Conservation (phyloP, 2,329 filamentous ascomycete genomes). For the Daldinia eschscholtzii region DNA sequence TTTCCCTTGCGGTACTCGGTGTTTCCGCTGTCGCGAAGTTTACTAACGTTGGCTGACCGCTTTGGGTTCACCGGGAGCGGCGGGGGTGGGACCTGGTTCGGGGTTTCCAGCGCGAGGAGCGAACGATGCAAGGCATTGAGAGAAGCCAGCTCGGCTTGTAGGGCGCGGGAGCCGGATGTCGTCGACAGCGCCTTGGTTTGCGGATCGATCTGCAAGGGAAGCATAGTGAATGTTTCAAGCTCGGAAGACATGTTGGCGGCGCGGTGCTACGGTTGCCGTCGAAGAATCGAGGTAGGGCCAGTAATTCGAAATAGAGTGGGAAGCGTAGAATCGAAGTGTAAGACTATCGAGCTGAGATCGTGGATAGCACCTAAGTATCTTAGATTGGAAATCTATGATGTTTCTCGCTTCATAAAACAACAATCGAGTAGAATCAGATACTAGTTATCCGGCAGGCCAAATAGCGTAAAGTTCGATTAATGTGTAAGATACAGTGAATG, state of each 20-base stretch:
- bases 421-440: no score
- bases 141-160: conserved; percentile 74
- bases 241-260: conserved; percentile 46
- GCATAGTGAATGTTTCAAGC: conserved; percentile 74
- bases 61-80: conserved; percentile 94
- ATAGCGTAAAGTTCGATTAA: no score
- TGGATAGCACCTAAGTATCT: background rate
- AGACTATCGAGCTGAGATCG: background rate
- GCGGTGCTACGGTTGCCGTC: background rate
- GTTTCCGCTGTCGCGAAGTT: conserved; percentile 92
- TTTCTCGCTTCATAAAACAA: no score
- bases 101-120: conserved; percentile 74
- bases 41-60: conserved; percentile 86
- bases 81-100: conserved; percentile 79
- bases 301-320: background rate
- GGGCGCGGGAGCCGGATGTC: conserved; percentile 57
- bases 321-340: background rate
- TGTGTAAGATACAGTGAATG: background rate
- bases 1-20: conserved; percentile 81
- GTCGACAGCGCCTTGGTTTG: conserved; percentile 79
- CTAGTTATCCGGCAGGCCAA: no score
- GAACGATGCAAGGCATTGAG: conserved; percentile 84
- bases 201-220: conserved; percentile 86
- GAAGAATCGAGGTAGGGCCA: background rate
- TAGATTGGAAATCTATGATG: no score